Evolutionary conservation across 305 asterid genomes (phyloP), one percentile per base, ranked within the genome.

Genomic region (Ajuga reptans): DNA sequence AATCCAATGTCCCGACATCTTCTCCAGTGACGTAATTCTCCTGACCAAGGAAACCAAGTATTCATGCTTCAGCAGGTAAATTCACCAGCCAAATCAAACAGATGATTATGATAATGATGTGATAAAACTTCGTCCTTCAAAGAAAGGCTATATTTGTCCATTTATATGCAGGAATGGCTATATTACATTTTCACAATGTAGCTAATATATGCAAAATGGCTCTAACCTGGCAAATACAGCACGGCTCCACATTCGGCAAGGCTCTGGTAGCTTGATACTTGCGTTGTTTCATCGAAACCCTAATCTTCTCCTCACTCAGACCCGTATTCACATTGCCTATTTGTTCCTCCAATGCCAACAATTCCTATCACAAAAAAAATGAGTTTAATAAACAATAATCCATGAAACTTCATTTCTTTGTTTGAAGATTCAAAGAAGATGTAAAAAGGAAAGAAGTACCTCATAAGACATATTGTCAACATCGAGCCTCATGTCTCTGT

Each of bases 201-300:
- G 27, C 45, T 3, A 47, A 5, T 14, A 37, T n/a, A 39, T 33
- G 41, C 34, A 55, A 15, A 42, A 33, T 3, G 62, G 65, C 14
- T 6, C 75, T 64, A 55, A 92, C 98, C 98, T 88, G 98, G 72
- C 99, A 93, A 43, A 90, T 72, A 66, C 96, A 90, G 79, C 97
- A 93, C 6, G 97, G 97, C 77, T 85, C 99, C 75, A 73, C 6
- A 65, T 70, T 77, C 17, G 69, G 39, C n/a, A 42, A 45, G 49
- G 36, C 15, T 42, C 64, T 10, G 1, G 59, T 16, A 12, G 57
- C 68, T 58, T 71, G 79, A 72, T 83, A 73, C 66, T 74, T 89
- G 52, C 75, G 72, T 61, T 77, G 89, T 72, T 86, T 86, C 89
- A 93, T 66, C 29, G 73, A 76, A 55, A 66, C 72, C 64, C 57